Evolutionary conservation across 352 stramenopile species (phyloP), one percentile per base, ranked within the genome.

Genomic region (Pythium plurisporium): DNA sequence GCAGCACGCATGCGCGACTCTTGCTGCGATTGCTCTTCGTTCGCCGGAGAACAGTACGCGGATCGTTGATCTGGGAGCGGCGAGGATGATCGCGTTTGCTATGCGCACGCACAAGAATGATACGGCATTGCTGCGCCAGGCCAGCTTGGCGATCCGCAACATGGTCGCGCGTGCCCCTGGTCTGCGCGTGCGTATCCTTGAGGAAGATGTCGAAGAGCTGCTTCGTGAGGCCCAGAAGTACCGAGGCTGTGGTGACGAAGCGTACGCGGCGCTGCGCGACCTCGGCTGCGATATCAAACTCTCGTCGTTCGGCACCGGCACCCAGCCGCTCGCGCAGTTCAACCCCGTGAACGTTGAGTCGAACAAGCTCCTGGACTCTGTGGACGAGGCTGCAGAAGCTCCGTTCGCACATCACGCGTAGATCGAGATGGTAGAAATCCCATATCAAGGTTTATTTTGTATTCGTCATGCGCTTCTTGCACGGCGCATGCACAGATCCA

Each of bases 141-240:
- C 80, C 0, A 91, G 83, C 62, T 60, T 93, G 17, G 83, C 83
- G 9, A 84, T 93, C 42, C 79, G 83, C 31, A 93, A 93, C 49
- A 83, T 93, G 59, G 81, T 89, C 6, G 78, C 81, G 12, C 79
- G 83, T 3, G 73, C 61, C 26, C 62, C 75, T 4, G 76, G 90
- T 37, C 42, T 93, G 20, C 81, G 79, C 12, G 56, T 59, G 8
- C 70, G 79, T 20, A 78, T 93, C 46, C 55, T 89, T 15, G 70
- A 87, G 20, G 76, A 93, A 36, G 68, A 81, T 25, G 77, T 91
- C 1, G 79, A 93, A 49, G 54, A 67, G 26, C 19, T 91, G 51
- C 68, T 93, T 45, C 74, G 79, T 5, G 60, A 78, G n/a, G 79
- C 77, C 1, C 77, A 89, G 47, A 50, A 76, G 27, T 79, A 81